Conservation (phyloP, 106 monocot species). For the Narthecium ossifragum region DNA sequence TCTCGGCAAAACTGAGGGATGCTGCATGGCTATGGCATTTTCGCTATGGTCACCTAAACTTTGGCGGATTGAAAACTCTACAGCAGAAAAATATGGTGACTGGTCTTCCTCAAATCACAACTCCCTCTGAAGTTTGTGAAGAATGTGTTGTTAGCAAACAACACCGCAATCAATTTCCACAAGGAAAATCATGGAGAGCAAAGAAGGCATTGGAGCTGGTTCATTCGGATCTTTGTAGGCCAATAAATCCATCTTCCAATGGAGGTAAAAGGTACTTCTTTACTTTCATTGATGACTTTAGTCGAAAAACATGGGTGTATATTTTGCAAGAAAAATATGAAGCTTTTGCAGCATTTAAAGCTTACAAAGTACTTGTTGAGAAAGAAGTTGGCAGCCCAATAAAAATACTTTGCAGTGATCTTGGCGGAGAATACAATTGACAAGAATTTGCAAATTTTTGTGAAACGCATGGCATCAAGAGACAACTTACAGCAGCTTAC, state of each 20-base stretch:
- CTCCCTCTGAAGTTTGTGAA: constrained; percentile 6
- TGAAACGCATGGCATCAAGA: background rate
- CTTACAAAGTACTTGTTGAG: constrained; percentile 1
- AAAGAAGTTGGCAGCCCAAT: background rate
- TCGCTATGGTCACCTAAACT: constrained; percentile 8
- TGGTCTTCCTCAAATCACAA: background rate
- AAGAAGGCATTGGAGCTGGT: background rate
- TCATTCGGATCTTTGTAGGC: background rate
- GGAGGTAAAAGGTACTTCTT: background rate
- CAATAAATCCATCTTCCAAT: background rate
- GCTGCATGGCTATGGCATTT: constrained; percentile 1
- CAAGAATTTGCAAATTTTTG: background rate
- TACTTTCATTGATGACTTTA: background rate
- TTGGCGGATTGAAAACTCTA: constrained; percentile 10
- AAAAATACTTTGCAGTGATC: background rate
- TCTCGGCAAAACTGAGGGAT: background rate
- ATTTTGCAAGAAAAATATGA: constrained; percentile 10
- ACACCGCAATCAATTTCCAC: background rate
- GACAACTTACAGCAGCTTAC: background rate
- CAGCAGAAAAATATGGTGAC: constrained; percentile 10
- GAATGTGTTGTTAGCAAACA: constrained; percentile 13
- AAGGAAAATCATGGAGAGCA: constrained; percentile 6
- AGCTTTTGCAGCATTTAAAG: background rate
- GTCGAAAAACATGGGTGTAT: constrained; percentile 3
- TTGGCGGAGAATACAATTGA: constrained; percentile 4